A percentile compares a stretch with the other conserved stretches of the same genome.
phyloP scores from a whole-genome alignment of 495 filamentous ascomycete species.

The Recurvomyces mirabilis region DNA sequence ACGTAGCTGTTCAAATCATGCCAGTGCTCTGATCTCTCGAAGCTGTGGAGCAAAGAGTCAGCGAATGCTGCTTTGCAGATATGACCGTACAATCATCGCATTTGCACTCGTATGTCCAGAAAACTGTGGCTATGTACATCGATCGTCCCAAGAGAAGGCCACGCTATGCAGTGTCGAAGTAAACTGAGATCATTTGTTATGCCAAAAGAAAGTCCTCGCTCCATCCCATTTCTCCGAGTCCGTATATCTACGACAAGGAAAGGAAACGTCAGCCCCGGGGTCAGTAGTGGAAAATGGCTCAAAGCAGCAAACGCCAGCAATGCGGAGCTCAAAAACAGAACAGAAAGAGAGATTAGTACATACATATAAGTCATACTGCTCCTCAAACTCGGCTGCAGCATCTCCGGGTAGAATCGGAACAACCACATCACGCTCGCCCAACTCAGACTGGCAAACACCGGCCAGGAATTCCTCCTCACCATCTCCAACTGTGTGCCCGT shows the following conservation, averaged over 20 bases:
- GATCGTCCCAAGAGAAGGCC: conserved; percentile 1
- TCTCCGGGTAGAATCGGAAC: conserved; percentile 83
- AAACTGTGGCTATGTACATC: conserved; percentile 8
- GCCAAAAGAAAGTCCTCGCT: conserved; percentile 63
- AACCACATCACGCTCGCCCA: conserved; percentile 95
- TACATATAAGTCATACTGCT: conserved; percentile 99
- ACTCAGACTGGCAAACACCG: conserved; percentile 73
- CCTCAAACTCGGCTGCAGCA: conserved; percentile 75
- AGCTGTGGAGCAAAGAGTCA: conserved; percentile 12
- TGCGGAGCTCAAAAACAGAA: conserved; percentile 4
- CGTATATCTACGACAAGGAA: conserved; percentile 39
- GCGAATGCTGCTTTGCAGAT: background rate
- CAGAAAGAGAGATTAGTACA: conserved; percentile 23
- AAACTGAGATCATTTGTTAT: conserved; percentile 59
- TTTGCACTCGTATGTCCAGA: background rate
- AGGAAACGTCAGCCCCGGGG: conserved; percentile 13
- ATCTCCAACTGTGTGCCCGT: conserved; percentile 25
- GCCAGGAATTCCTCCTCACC: conserved; percentile 67
- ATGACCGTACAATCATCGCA: background rate
- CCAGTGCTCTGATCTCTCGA: conserved; percentile 19
- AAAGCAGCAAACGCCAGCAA: background rate
- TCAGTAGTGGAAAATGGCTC: no score
- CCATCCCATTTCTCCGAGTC: conserved; percentile 77
- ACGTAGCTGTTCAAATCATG: conserved; percentile 9
- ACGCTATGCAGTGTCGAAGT: conserved; percentile 5